Evolutionary conservation across 1,139 yeast species (phyloP), one percentile per base, ranked within the genome.

Genomic region (Candida anutae): DNA sequence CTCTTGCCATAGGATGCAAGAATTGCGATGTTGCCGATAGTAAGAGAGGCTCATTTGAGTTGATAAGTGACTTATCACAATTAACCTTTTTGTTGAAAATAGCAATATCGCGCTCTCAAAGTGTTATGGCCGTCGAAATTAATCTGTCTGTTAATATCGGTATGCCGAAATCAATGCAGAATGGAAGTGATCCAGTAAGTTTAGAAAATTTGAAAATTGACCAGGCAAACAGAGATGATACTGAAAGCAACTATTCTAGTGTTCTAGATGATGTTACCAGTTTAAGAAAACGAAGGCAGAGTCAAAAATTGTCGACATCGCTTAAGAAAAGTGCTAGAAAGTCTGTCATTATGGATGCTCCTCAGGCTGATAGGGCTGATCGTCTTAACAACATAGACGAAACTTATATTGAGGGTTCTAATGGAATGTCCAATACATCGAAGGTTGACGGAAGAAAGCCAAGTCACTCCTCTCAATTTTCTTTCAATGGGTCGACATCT

Each of bases 231-330:
- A 28, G 25, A 2, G 40, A 43, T 13, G 33, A 37, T 15, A 38
- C 50, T 1, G 62, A 57, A 29, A 53, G 50, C 15, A 72, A 71
- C 16, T 83, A 79, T 48, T 69, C 80, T 30, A 69, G 77, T 34
- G 81, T 94, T 0, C 51, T 87, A 27, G 73, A 74, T 28, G 95
- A 87, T 49, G 82, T 87, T 15, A 80, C 90, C 22, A 62, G 87
- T 29, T 58, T 85, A 45, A 64, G 93, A 39, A 78, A 90, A 0
- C 72, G 78, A 30, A 69, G 94, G 46, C 83, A 82, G 43, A 73
- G 77, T 37, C 77, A 81, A 27, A 69, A 67, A 30, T 58, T 80
- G 9, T 69, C 79, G 0, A 73, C 69, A 31, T 69, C 79, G 13
- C 55, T 65, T 34, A 53, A 74, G 44, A 62, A 75, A 49, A 56